These are phyloP conservation scores for Spongispora temasekensis DNA, from an alignment of 1,284 basidiomycete species.

Conservation along the genomic window DNA sequence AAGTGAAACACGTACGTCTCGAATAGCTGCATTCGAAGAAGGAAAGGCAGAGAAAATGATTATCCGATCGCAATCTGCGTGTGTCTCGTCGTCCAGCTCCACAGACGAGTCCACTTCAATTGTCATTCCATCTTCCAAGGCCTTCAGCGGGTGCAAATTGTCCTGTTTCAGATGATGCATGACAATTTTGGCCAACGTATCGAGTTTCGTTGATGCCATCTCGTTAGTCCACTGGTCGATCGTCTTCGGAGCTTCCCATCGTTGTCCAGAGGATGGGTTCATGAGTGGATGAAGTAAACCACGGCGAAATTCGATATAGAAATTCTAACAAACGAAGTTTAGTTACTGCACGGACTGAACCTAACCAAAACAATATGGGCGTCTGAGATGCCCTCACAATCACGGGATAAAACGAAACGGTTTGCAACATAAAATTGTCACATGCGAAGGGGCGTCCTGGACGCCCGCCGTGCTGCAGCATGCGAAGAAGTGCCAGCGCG, in stretches of 20 bases:
- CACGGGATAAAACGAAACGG: not conserved
- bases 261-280: not conserved
- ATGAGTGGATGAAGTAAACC: conserved; percentile 8
- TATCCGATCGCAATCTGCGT: not conserved
- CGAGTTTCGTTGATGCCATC: not conserved
- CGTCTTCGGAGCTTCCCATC: not conserved
- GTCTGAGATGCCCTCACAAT: not conserved
- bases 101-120: not conserved
- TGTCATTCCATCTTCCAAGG: not conserved
- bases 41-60: not conserved
- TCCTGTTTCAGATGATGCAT: not conserved
- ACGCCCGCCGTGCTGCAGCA: no score
- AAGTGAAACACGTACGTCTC: not conserved
- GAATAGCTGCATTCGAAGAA: not conserved
- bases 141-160: not conserved
- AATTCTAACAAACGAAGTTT: conserved; percentile 7
- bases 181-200: not conserved
- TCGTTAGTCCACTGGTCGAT: not conserved
- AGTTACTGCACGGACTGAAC: no score
- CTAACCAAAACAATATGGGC: not conserved
- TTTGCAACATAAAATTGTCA: no score
- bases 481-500: no score
- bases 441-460: no score
- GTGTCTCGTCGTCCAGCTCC: not conserved
- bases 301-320: conserved; percentile 11